Evolutionary conservation across 1,284 basidiomycete species (phyloP).

Genomic region (Bondarzewia mesenterica): DNA sequence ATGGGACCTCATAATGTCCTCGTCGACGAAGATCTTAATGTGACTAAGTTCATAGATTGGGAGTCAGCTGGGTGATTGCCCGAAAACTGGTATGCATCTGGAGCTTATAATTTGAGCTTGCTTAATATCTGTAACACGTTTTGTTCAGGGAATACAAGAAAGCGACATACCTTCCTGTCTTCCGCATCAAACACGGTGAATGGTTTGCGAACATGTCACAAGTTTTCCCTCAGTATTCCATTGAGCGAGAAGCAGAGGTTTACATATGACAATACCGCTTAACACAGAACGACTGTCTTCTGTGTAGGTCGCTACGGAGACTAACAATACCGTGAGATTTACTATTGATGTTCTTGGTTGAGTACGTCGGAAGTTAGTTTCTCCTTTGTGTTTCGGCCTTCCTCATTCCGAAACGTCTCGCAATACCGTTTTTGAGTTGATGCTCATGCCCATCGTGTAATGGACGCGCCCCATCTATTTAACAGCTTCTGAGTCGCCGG

Average conservation of each 20-base stretch:
- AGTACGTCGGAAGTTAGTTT: no score
- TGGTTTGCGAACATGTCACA: neutral
- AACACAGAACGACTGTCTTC: no score
- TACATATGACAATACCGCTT: neutral
- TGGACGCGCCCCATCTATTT: no score
- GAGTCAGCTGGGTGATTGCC: slow-evolving; percentile 1
- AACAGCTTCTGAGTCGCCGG: no score
- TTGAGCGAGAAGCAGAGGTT: neutral
- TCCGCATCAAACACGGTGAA: neutral
- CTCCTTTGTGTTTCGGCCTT: no score
- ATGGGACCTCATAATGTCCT: neutral
- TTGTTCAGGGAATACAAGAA: neutral
- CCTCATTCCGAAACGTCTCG: no score
- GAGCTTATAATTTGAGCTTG: neutral
- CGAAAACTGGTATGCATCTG: neutral
- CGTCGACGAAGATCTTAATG: neutral
- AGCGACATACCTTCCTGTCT: neutral
- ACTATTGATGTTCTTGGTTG: no score
- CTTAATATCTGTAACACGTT: neutral
- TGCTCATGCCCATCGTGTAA: no score
- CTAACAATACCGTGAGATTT: no score
- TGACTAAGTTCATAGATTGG: slow-evolving; percentile 1
- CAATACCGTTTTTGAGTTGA: no score
- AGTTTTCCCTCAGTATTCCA: neutral
- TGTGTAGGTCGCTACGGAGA: no score